Conservation (phyloP, 2,329 filamentous ascomycete genomes). For the Ceratocystis albifundus region DNA sequence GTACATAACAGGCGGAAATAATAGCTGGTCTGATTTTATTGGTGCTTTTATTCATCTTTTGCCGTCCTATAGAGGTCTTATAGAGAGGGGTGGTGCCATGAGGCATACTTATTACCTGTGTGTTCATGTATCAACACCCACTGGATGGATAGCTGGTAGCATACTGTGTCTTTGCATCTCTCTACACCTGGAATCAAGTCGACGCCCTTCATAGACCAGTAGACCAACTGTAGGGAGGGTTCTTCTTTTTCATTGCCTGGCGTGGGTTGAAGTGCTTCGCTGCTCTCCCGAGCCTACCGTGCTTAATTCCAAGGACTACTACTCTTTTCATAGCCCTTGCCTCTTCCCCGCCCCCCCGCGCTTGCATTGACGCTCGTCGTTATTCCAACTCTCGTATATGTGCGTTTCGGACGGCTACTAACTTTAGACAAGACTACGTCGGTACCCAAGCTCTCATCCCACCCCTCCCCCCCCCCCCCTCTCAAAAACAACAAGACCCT, state of each 20-base stretch:
- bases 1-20: no score
- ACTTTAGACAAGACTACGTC: neutral
- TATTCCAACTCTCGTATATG: neutral
- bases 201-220: no score
- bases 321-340: neutral
- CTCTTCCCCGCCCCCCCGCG: no score
- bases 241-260: neutral
- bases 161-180: neutral
- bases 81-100: no score
- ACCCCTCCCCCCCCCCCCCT: neutral
- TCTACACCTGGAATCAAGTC: no score
- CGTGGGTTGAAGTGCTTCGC: neutral
- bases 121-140: no score
- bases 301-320: neutral
- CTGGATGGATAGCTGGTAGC: neutral
- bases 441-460: neutral
- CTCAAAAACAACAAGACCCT: neutral
- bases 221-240: neutral
- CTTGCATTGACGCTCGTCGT: neutral
- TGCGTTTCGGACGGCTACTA: slow-evolving; percentile 6
- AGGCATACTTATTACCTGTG: no score
- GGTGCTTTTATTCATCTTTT: no score
- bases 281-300: neutral
- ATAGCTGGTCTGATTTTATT: no score
- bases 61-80: no score